Evolutionary conservation across 768 basidiomycete genomes (phyloP), one percentile per base, ranked within the genome.

Genomic region (Xanthoconium stramineum): DNA sequence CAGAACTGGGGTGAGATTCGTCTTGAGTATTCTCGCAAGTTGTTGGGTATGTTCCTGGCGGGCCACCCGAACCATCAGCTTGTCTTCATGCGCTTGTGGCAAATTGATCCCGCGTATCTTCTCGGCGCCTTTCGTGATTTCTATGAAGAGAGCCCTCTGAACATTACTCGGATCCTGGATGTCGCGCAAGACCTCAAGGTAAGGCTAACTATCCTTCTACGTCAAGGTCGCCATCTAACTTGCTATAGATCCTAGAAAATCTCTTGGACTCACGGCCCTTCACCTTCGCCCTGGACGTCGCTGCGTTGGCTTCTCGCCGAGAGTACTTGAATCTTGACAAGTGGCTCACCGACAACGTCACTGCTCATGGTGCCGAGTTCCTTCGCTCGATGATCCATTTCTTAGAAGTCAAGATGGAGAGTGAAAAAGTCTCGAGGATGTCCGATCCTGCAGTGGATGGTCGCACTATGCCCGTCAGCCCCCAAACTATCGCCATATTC

Each of bases 291-390:
- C 81, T 98, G 43, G 97, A 99, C 70, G 88, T 98, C 49, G 97
- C 97, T 24, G 89, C 94, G 5, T 76, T 97, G 42, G 96, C 97
- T 13, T 94, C 92, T 36, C 86, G 94, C 40, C 79, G 94, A 62
- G 96, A 98, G 71, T 92, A 94, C 67, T 78, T 98, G 64, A 94
- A 99, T 65, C 78, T 99, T 44, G 95, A 97, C 74, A 95, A 96
- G 72, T 99, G 96, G 95, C 78, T 98, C 15, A 85, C 89, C 14
- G 91, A 93, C 69, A 89, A 94, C 64, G 89, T 95, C 19, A 77
- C 84, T 20, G 76, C 80, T 47, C 90, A 95, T 59, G 93, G 92
- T 9, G 81, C 81, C 30, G 91, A 92, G 60, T 97, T 98, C 67
- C 80, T 97, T 35, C 86, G 88, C 55, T 85, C 91, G 9, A 84